Percentiles rank a stretch among this genome's conserved stretches.
Evolutionary conservation across 2,329 filamentous ascomycete species (phyloP).

Genomic region (Fusarium xyrophilum): DNA sequence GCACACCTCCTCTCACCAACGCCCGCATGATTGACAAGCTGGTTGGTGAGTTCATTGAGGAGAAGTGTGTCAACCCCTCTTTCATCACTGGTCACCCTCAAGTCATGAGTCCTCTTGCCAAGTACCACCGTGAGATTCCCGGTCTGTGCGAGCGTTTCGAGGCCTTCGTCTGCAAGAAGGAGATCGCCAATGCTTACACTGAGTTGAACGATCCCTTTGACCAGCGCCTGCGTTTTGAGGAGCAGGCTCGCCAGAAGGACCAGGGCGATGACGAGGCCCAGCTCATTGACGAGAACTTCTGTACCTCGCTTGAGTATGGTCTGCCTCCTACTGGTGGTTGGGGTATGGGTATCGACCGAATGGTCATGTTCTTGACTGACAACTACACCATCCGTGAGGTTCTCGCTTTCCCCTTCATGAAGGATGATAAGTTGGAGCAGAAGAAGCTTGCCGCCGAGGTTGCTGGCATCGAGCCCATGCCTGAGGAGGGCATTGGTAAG

Average conservation of each 20-base stretch:
- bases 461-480: slow-evolving; percentile 39
- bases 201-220: slow-evolving; percentile 94
- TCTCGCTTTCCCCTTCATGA: slow-evolving; percentile 97
- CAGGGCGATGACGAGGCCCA: slow-evolving; percentile 98
- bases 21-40: slow-evolving; percentile 96
- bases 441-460: slow-evolving; percentile 52
- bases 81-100: slow-evolving; percentile 69
- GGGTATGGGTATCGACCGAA: slow-evolving; percentile 93
- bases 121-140: slow-evolving; percentile 82
- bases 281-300: slow-evolving; percentile 94
- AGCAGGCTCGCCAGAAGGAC: slow-evolving; percentile 94
- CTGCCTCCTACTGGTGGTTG: slow-evolving; percentile 94
- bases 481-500: slow-evolving; percentile 42
- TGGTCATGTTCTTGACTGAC: slow-evolving; percentile 95
- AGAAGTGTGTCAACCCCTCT: slow-evolving; percentile 88
- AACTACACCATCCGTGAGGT: slow-evolving; percentile 96
- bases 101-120: slow-evolving; percentile 89
- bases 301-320: slow-evolving; percentile 85
- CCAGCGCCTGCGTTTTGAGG: slow-evolving; percentile 83
- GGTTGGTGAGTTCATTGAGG: slow-evolving; percentile 92
- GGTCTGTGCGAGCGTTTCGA: slow-evolving; percentile 97
- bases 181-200: slow-evolving; percentile 96
- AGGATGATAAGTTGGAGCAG: slow-evolving; percentile 68
- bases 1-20: slow-evolving; percentile 88
- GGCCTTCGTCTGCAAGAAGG: slow-evolving; percentile 79